Evolutionary conservation across 495 filamentous ascomycete genomes (phyloP).

Genomic region (Penicillium parvum): DNA sequence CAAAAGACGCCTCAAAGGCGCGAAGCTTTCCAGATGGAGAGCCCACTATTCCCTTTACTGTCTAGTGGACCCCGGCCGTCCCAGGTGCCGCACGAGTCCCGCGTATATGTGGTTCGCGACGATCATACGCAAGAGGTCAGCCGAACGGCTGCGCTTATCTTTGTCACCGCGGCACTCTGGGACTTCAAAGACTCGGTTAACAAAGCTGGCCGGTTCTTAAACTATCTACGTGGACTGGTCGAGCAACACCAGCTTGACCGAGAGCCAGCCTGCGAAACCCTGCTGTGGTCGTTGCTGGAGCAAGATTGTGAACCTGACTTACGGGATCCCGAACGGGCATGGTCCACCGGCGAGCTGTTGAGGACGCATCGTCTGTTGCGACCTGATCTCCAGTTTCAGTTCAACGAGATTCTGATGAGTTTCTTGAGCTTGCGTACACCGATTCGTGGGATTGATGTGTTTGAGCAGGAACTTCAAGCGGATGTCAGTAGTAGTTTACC

Average conservation of each 20-base stretch:
- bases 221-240: constrained; percentile 22
- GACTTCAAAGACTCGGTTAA: constrained; percentile 31
- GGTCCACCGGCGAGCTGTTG: constrained; percentile 38
- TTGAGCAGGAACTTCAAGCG: constrained; percentile 29
- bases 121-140: constrained; percentile 35
- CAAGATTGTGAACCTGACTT: constrained; percentile 36
- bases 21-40: constrained; percentile 36
- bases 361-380: constrained; percentile 35
- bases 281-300: constrained; percentile 41
- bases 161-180: constrained; percentile 39
- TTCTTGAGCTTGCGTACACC: constrained; percentile 32
- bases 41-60: constrained; percentile 38
- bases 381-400: constrained; percentile 40
- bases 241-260: constrained; percentile 35
- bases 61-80: constrained; percentile 44
- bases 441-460: constrained; percentile 31
- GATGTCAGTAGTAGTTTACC: background rate
- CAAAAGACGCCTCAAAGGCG: constrained; percentile 27
- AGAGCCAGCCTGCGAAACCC: constrained; percentile 39
- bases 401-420: constrained; percentile 41
- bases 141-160: constrained; percentile 39
- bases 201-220: constrained; percentile 35
- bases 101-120: constrained; percentile 37
- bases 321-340: constrained; percentile 35
- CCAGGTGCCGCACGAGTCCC: constrained; percentile 35